phyloP scores from a whole-genome alignment of 257 asterid species.

The Solanum virginianum region DNA sequence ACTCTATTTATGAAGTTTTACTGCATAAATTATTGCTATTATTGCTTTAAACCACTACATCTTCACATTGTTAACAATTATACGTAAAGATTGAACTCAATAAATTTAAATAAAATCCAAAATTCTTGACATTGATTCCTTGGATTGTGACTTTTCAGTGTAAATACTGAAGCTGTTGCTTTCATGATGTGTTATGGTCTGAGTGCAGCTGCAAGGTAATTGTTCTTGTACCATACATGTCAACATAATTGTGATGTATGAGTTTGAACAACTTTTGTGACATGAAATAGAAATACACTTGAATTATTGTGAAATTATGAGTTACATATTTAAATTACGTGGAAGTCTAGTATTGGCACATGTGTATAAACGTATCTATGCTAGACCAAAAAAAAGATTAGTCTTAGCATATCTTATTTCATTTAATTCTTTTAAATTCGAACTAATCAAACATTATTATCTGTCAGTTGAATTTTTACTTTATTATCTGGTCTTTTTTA shows the following conservation, averaged over 20 bases:
- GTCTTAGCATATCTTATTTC: too few species aligned
- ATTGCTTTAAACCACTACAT: neutral
- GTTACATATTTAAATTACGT: neutral
- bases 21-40: neutral
- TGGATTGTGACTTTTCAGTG: constrained; percentile 5
- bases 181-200: constrained; percentile 42
- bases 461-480: too few species aligned
- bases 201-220: neutral
- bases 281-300: too few species aligned
- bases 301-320: too few species aligned
- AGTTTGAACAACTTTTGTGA: neutral
- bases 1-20: neutral
- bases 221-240: neutral
- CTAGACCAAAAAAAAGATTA: too few species aligned
- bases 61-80: neutral
- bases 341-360: neutral
- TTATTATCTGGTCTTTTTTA: too few species aligned
- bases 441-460: too few species aligned
- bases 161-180: constrained; percentile 26
- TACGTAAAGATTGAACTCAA: neutral
- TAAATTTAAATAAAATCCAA: neutral
- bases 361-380: too few species aligned
- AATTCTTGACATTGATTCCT: neutral
- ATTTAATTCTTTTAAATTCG: too few species aligned
- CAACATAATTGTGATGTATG: neutral